Base-by-base conservation (phyloP, 1,139 yeast genomes). In the Williopsis jadinii region DNA sequence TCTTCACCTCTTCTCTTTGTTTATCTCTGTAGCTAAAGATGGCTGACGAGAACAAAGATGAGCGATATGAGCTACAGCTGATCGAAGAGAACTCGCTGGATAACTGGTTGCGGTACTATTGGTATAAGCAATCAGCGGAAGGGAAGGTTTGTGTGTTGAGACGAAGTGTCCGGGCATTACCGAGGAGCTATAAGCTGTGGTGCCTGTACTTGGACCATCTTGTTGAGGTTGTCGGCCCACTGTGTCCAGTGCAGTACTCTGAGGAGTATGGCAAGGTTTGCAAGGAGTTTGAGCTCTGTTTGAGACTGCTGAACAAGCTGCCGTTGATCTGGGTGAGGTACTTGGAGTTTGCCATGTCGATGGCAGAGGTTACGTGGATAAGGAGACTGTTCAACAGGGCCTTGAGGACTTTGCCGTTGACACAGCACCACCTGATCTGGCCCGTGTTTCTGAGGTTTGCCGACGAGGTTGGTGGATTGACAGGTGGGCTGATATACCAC, bases 341-440 rank as follows among this genome's bases (percentile, higher is more conserved):
- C 54, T 58, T 84, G 38, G 54, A 59, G 14, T 77, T 74, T 51
- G 56, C 81, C 15, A 44, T 66, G 15, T 43, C 52, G 36, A 60
- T 69, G 46, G 40, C 53, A 30, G 68, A 72, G 45, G 60, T 79
- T 1, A 60, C 73, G 0, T 48, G 58, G 35, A 71, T 77, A 15
- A 62, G 86, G 41, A 56, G 61, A 10, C 63, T 66, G 4, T 77
- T 84, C 51, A 75, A 83, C 55, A 56, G 61, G 30, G 73, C 84
- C 1, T 61, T 87, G 10, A 67, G 67, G 42, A 53, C 63, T 5
- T 52, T 83, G 8, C 76, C 83, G 0, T 47, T 72, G 11, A 60
- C 72, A 0, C 75, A 74, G 30, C 95, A 84, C 56, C 60, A 60
- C 8, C 51, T 63, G 24, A 62, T 86, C 3, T 87, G 95, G 95